Evolutionary conservation across 148 eudicot species (phyloP).

Genomic region (Chenopodium formosanum): DNA sequence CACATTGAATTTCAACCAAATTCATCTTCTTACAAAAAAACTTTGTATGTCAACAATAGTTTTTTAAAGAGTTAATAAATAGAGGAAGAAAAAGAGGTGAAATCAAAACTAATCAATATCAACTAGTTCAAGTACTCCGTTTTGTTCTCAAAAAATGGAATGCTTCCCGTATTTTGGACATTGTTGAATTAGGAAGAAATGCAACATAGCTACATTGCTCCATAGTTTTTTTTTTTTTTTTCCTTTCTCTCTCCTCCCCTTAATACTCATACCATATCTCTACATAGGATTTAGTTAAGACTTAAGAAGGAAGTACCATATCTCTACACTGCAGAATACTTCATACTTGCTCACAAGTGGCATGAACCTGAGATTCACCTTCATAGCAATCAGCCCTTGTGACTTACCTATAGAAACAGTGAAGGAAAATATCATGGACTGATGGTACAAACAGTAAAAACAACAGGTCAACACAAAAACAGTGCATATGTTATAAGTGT

Average conservation of each 20-base stretch:
- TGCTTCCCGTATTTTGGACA: neutral
- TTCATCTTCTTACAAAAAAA: no score
- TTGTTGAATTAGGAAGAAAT: no score
- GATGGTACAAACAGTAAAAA: neutral
- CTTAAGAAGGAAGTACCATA: neutral
- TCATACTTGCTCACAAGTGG: neutral
- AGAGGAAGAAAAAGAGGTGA: neutral
- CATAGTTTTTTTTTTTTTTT: no score
- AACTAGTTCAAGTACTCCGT: neutral
- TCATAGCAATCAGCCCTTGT: neutral
- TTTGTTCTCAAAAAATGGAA: neutral
- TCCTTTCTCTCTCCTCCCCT: neutral
- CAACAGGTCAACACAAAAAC: neutral
- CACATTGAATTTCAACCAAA: no score
- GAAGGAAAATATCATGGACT: neutral
- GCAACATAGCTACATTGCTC: neutral
- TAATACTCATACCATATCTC: neutral
- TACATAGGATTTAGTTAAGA: neutral
- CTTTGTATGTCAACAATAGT: neutral
- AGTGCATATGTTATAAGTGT: neutral
- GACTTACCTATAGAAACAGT: slow-evolving; percentile 2
- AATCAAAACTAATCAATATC: no score
- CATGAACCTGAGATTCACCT: slow-evolving; percentile 12
- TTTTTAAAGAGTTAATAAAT: neutral
- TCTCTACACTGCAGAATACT: neutral